Conservation (phyloP, 306 rosid genomes). For the Carpinus fangiana region DNA sequence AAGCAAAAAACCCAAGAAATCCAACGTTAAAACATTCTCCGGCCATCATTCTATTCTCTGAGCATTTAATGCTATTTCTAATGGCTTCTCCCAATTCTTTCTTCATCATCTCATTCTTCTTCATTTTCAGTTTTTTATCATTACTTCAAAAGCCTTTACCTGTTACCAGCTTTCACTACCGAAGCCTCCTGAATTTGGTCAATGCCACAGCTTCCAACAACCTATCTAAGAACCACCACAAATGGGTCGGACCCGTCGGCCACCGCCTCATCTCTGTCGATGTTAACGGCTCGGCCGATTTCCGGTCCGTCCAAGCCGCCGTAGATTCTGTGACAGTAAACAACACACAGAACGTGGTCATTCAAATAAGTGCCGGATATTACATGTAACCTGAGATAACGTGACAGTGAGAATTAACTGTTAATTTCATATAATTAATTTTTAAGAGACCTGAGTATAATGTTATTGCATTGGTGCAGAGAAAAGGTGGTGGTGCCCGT, state of each 20-base stretch:
- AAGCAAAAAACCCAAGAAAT: neutral
- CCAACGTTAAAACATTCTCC: constrained; percentile 1
- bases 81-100: constrained; percentile 33
- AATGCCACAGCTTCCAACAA: constrained; percentile 15
- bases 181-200: neutral
- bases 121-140: constrained; percentile 23
- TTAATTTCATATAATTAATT: no score
- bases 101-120: neutral
- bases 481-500: constrained; percentile 85
- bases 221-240: constrained; percentile 29
- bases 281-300: constrained; percentile 54
- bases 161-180: neutral
- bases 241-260: constrained; percentile 72
- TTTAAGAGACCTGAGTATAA: no score
- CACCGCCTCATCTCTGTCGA: constrained; percentile 58
- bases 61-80: constrained; percentile 26
- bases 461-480: constrained; percentile 34
- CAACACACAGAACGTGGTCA: constrained; percentile 55
- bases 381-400: constrained; percentile 47
- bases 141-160: constrained; percentile 26
- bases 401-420: no score
- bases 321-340: constrained; percentile 63
- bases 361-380: constrained; percentile 68
- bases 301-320: constrained; percentile 72
- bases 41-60: constrained; percentile 12